These are phyloP conservation scores for Fragaria nilgerrensis DNA, from an alignment of 306 rosid genomes.

Conservation along the genomic window DNA sequence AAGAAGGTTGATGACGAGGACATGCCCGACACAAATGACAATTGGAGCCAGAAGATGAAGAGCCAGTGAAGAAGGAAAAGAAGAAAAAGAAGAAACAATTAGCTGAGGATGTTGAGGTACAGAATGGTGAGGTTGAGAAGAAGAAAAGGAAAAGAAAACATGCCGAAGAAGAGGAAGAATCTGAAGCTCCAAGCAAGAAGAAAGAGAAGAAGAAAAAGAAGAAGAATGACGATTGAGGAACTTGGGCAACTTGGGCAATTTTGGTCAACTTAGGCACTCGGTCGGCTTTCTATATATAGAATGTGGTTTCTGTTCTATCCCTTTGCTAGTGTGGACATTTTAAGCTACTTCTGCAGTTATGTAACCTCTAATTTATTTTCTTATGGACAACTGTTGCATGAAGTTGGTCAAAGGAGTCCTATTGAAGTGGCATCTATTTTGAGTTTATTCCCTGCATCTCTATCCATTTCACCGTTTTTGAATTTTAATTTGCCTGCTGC, in stretches of 20 bases:
- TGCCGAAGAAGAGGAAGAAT: conserved; percentile 39
- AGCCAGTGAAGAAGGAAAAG: conserved; percentile 37
- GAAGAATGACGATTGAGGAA: conserved; percentile 37
- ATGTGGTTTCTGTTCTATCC: conserved; percentile 16
- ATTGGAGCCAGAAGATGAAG: conserved; percentile 27
- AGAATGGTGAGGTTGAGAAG: conserved; percentile 35
- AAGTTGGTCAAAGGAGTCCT: conserved; percentile 10
- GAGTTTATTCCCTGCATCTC: neutral
- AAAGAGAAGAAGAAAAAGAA: conserved; percentile 57
- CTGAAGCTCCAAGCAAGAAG: conserved; percentile 48
- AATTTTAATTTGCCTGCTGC: neutral
- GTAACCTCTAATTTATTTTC: conserved; percentile 19
- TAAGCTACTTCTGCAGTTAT: conserved; percentile 15
- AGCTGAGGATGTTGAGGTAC: conserved; percentile 36
- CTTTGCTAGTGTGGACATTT: conserved; percentile 13
- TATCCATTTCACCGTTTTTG: neutral
- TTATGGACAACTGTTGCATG: conserved; percentile 18
- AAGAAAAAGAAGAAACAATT: conserved; percentile 37
- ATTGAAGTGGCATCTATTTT: neutral
- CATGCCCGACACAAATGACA: conserved; percentile 16
- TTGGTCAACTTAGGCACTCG: conserved; percentile 36
- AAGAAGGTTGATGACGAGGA: conserved; percentile 40
- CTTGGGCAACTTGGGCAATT: conserved; percentile 17
- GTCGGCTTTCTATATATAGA: conserved; percentile 24
- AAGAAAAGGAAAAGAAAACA: conserved; percentile 56